Evolutionary conservation across 306 rosid species (phyloP).

Genomic region (Prosopis cineraria): DNA sequence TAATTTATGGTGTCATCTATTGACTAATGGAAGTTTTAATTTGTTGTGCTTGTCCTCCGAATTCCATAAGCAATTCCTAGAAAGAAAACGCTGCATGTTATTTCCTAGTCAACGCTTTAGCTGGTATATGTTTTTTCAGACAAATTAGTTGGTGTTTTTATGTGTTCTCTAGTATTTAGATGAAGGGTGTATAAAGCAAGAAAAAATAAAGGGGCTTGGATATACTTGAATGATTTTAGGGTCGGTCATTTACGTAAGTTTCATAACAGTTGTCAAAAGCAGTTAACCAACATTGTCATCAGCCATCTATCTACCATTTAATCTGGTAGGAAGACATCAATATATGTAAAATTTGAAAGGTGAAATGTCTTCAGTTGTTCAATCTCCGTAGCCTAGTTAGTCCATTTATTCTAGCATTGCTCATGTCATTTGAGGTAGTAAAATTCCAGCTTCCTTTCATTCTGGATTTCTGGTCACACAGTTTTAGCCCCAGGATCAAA

Average conservation of each 20-base stretch:
- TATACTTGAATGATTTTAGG: background rate
- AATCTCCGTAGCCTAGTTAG: background rate
- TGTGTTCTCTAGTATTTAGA: background rate
- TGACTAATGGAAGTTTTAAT: background rate
- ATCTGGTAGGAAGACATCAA: conserved; percentile 8
- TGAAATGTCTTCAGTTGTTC: background rate
- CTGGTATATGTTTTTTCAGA: background rate
- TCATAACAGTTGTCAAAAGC: background rate
- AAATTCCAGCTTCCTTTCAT: background rate
- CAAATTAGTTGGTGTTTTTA: background rate
- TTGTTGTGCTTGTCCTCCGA: background rate
- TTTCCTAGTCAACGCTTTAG: background rate
- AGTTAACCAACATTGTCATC: background rate
- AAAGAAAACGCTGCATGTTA: background rate
- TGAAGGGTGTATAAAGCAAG: background rate
- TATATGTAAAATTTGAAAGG: background rate
- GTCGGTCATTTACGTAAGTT: background rate
- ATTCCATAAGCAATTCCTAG: background rate
- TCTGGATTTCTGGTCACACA: background rate
- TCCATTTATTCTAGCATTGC: background rate
- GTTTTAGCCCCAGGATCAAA: background rate
- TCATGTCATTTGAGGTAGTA: background rate
- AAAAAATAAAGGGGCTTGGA: conserved; percentile 9
- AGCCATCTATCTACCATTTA: background rate
- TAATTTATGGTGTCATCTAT: background rate